Evolutionary conservation across 2,329 filamentous ascomycete genomes (phyloP).

Genomic region (Rutstroemia sydowiana): DNA sequence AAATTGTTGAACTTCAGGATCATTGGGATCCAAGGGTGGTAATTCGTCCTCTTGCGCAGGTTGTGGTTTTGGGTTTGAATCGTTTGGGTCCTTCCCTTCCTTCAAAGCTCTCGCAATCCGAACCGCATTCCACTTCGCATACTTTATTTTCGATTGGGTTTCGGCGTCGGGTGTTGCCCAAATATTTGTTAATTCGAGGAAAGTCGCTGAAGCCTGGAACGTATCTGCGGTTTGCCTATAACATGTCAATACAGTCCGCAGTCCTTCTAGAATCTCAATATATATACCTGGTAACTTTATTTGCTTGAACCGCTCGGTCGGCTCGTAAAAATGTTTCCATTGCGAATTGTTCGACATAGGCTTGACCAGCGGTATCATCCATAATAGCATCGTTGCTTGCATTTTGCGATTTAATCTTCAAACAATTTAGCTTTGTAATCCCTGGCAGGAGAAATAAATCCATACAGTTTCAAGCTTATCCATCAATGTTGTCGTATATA

Average conservation of each 20-base stretch:
- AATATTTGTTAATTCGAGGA: slow-evolving; percentile 79
- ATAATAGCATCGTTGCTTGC: slow-evolving; percentile 72
- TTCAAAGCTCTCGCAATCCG: slow-evolving; percentile 88
- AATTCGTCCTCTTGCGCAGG: slow-evolving; percentile 38
- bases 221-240: slow-evolving; percentile 75
- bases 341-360: slow-evolving; percentile 91
- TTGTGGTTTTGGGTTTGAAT: slow-evolving; percentile 68
- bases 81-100: slow-evolving; percentile 85
- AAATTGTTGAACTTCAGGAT: slow-evolving; percentile 57
- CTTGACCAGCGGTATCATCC: slow-evolving; percentile 80
- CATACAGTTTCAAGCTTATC: slow-evolving; percentile 76
- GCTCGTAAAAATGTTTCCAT: slow-evolving; percentile 80
- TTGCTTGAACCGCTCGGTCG: slow-evolving; percentile 71
- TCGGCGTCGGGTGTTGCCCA: slow-evolving; percentile 74
- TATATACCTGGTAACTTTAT: slow-evolving; percentile 79
- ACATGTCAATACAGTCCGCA: neutral
- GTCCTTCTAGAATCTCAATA: neutral
- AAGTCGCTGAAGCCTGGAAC: slow-evolving; percentile 85
- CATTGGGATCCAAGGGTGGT: slow-evolving; percentile 50
- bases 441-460: neutral
- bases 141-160: slow-evolving; percentile 81
- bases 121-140: slow-evolving; percentile 90
- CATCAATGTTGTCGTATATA: slow-evolving; percentile 79
- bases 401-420: slow-evolving; percentile 63
- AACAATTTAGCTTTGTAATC: neutral